Conservation (phyloP, 371 early-diverging fungal species). For the Batkoa obscura region DNA sequence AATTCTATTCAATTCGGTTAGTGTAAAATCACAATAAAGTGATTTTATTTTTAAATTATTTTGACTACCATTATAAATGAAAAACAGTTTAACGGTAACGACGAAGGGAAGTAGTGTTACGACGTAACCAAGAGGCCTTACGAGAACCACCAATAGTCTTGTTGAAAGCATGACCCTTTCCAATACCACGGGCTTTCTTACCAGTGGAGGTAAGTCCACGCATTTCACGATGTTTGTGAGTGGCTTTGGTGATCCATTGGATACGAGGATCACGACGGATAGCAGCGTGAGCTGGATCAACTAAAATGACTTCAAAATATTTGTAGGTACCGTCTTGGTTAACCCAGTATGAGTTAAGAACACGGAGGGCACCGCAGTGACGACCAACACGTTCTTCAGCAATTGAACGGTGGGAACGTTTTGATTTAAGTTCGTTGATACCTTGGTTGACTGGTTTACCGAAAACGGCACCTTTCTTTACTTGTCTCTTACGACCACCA, state of each 20-base stretch:
- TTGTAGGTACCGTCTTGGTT: constrained; percentile 97
- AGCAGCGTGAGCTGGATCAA: constrained; percentile 91
- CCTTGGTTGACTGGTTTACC: constrained; percentile 98
- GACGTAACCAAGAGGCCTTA: constrained; percentile 45
- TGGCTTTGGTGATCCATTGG: constrained; percentile 96
- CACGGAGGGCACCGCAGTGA: constrained; percentile 84
- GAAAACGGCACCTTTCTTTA: constrained; percentile 90
- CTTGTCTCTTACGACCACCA: constrained; percentile 92
- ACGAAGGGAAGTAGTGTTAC: constrained; percentile 62
- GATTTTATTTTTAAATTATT: too few species aligned
- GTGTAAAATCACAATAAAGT: too few species aligned
- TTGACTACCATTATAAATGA: too few species aligned
- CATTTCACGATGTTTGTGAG: constrained; percentile 96
- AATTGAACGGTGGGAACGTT: constrained; percentile 75
- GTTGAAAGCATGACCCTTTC: constrained; percentile 96
- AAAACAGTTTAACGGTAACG: constrained; percentile 49
- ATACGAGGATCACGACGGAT: constrained; percentile 96
- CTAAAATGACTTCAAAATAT: constrained; percentile 97
- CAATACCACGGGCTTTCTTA: constrained; percentile 94
- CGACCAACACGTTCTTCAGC: constrained; percentile 97
- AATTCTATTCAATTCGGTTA: too few species aligned
- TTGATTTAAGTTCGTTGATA: constrained; percentile 93
- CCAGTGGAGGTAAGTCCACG: constrained; percentile 95
- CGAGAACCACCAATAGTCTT: constrained; percentile 96
- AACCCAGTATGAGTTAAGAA: constrained; percentile 98